Base-by-base conservation (phyloP, 495 filamentous ascomycete genomes). In the Apiosordaria backusii region DNA sequence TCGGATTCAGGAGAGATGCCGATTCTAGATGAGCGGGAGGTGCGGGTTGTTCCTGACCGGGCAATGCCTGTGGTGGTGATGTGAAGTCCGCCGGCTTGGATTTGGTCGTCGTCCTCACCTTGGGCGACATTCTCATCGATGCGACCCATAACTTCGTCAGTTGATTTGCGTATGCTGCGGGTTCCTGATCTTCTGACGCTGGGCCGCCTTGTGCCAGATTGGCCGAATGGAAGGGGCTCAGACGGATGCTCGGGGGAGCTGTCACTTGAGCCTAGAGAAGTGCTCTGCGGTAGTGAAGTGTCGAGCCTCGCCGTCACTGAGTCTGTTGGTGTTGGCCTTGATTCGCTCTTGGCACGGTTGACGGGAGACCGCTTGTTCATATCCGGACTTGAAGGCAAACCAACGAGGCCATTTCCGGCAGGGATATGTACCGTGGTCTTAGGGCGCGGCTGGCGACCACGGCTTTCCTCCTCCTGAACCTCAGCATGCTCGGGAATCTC, bases 381-480 rank as follows among this genome's bases (percentile, higher is more conserved):
- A 24, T 73, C 71, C 0, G 71, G 71, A 57, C 68, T 73, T 4
- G 64, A 60, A 1, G 71, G 71, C 26, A 73, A 58, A 0, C 71
- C 68, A 2, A 73, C 21, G 19, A 65, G 19, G 13, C 60, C 54
- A 22, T 1, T 4, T 21, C 10, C 18, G 4, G 18, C 22, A 7
- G 59, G 67, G 9, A 63, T 60, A 2, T 53, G 58, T n/a, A 69
- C 15, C 1, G 40, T 57, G 13, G 19, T n/a, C 16, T 23, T 66
- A 4, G 27, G 21, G 0, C 50, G 18, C 40, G 64, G 7, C 9
- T 50, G 50, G 4, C 26, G 27, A 19, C 26, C 27, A 35, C 26
- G 27, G 16, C 26, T 0, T 27, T 61, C 26, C 26, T 61, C 59
- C 35, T 27, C 40, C 2, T 10, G 45, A 0, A 16, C 26, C 23